Evolutionary conservation across 257 asterid species (phyloP).

Genomic region (Salvia hispanica): DNA sequence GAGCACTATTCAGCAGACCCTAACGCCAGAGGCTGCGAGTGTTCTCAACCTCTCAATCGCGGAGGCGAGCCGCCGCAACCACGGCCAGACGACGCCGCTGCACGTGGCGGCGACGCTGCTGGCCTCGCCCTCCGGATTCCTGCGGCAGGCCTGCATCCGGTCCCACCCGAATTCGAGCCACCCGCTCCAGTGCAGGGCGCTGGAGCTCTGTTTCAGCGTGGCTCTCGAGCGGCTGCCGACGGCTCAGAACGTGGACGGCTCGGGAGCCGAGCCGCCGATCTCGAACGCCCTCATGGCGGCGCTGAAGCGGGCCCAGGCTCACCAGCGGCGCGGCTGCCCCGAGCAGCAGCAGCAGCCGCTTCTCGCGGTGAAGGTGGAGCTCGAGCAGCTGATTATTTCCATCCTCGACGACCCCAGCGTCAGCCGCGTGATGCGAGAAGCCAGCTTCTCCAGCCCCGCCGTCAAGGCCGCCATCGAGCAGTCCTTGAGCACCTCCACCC

Average conservation of each 20-base stretch:
- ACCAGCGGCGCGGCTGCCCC: slow-evolving; percentile 84
- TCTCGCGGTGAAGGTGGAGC: slow-evolving; percentile 83
- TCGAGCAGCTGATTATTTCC: slow-evolving; percentile 76
- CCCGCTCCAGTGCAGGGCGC: slow-evolving; percentile 93
- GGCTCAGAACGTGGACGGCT: slow-evolving; percentile 52
- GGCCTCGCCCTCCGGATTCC: slow-evolving; percentile 71
- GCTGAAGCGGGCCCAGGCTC: slow-evolving; percentile 84
- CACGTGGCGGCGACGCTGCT: slow-evolving; percentile 95
- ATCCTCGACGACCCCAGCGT: slow-evolving; percentile 90
- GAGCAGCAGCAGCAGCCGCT: slow-evolving; percentile 95
- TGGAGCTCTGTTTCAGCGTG: slow-evolving; percentile 88
- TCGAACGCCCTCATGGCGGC: slow-evolving; percentile 72
- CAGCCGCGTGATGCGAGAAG: slow-evolving; percentile 87
- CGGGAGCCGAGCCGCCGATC: slow-evolving; percentile 68
- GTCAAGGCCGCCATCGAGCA: slow-evolving; percentile 82
- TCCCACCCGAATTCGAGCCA: slow-evolving; percentile 94
- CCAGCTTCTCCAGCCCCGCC: slow-evolving; percentile 86
- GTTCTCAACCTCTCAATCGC: slow-evolving; percentile 80
- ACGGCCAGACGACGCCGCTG: slow-evolving; percentile 91
- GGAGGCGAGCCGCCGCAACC: slow-evolving; percentile 81
- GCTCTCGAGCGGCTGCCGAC: slow-evolving; percentile 85
- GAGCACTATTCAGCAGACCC: slow-evolving; percentile 84
- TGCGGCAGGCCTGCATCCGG: slow-evolving; percentile 85
- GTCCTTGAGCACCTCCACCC: slow-evolving; percentile 41
- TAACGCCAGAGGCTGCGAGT: slow-evolving; percentile 80